Conservation (phyloP, 305 asterid genomes). For the Solanum hybrid region DNA sequence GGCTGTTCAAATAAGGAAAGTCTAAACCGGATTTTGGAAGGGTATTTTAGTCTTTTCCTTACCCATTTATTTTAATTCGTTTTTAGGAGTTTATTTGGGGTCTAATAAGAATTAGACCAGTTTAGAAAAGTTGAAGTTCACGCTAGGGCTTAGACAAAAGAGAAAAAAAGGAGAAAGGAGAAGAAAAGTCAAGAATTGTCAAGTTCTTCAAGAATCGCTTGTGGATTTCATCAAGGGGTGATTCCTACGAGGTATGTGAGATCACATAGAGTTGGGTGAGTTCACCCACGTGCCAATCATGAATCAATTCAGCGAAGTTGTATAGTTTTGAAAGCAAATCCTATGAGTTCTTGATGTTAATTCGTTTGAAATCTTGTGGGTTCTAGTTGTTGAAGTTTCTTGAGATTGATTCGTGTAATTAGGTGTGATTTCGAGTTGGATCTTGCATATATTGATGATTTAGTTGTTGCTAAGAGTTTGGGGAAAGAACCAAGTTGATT, state of each 20-base stretch:
- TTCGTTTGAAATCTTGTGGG: background rate
- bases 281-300: background rate
- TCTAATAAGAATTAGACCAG: too few species aligned
- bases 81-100: too few species aligned
- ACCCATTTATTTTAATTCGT: too few species aligned
- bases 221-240: background rate
- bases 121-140: too few species aligned
- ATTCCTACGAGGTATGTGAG: background rate
- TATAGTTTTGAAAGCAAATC: background rate
- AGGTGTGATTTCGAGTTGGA: background rate
- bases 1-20: too few species aligned
- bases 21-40: too few species aligned
- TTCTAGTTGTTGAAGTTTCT: background rate
- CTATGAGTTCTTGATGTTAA: background rate
- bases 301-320: background rate
- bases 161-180: background rate
- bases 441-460: too few species aligned
- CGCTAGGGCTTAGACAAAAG: background rate
- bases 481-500: background rate
- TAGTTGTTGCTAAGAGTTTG: background rate
- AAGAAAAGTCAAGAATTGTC: background rate
- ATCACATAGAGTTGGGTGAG: background rate
- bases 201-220: background rate
- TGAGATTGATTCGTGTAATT: background rate
- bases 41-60: too few species aligned